Evolutionary conservation across 306 rosid species (phyloP), one percentile per base, ranked within the genome.

Genomic region (Vachellia pachyceras): DNA sequence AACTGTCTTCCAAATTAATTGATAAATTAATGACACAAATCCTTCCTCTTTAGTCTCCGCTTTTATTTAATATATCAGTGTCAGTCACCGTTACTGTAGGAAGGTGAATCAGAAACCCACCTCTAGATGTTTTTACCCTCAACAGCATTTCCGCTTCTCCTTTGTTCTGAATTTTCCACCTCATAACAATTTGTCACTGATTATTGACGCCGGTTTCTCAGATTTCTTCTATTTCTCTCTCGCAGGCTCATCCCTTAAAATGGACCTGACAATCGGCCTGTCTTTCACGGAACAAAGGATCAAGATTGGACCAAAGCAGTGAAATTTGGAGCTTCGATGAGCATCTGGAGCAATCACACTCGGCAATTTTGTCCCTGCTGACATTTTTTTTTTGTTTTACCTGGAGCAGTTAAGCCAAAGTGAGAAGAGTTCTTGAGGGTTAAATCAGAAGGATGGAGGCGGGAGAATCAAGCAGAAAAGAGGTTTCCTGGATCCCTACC

Each of bases 401-500:
- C 61, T 66, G 29, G n/a, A 57, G 44, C 39, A 50, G 60, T 37
- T 37, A 36, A 52, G 33, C 35, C 41, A 36, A 49, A 37, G 70
- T 20, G 80, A 49, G 60, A 33, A 9, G 45, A 55, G 37, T 55
- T 57, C 8, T 5, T 54, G 17, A 69, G 18, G 13, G 33, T 13
- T 57, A 7, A 20, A 82, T 39, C 76, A 2, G 42, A 50, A 54
- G 63, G 78, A 87, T 87, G 90, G 84, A 84, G 72, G 39, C 17
- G 10, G 68, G 72, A 12, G 86, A 78, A 67, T 40, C 37, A 3
- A 73, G 70, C 36, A 41, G 40, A 39, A 78, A 75, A 25, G 33
- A 81, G 80, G 18, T 36, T 79, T 76, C 80, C 22, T 81, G 82
- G 86, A 44, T 78, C 36, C 90, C 90, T 39, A 29, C 58, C 10